Base-by-base conservation (phyloP, 2,329 filamentous ascomycete genomes). In the Cryoendolithus antarcticus region DNA sequence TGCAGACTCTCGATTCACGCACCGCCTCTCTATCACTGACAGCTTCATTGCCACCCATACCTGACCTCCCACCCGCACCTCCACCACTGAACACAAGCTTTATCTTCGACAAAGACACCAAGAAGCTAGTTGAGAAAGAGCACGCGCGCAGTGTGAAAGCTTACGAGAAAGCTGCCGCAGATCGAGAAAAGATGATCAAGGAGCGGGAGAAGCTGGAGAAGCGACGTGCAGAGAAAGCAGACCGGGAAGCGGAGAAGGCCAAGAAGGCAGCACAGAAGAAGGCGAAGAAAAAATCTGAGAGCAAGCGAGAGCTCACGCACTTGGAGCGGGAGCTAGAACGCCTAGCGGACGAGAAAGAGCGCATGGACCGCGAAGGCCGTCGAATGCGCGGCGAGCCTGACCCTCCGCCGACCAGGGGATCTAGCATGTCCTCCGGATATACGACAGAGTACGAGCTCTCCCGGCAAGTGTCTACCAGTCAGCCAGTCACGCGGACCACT, bases 111-210 rank as follows among this genome's bases (percentile, higher is more conserved):
- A 80, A 80, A 51, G 72, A 75, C 5, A 65, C 74, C 21, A 73
- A 75, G 6, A 84, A 82, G 50, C 68, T 76, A 31, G 80, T 77
- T 1, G 77, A 84, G 50, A 82, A 79, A 41, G 79, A 85, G 50
- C 69, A 76, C 40, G 73, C 74, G 37, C 69, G 72, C 9, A 65
- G 67, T 1, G 64, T 75, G 27, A 83, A 83, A 53, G 66, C 67
- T 6, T 81, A 85, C 54, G 71, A 80, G 21, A 70, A 75, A 51
- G 73, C 76, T 8, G 58, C 82, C 44, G 84, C 82, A 57, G 71
- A 77, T 43, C 75, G 75, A 29, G 72, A 77, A 30, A 80, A 73
- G 48, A 70, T 72, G 7, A 65, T 85, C 54, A 71, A 71, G 35
- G 75, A 81, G 41, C 71, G 76, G 5, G 65, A 72, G 29, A 81